These are phyloP conservation scores for Boletus reticulatus DNA, from an alignment of 768 basidiomycete species.

Conservation along the genomic window DNA sequence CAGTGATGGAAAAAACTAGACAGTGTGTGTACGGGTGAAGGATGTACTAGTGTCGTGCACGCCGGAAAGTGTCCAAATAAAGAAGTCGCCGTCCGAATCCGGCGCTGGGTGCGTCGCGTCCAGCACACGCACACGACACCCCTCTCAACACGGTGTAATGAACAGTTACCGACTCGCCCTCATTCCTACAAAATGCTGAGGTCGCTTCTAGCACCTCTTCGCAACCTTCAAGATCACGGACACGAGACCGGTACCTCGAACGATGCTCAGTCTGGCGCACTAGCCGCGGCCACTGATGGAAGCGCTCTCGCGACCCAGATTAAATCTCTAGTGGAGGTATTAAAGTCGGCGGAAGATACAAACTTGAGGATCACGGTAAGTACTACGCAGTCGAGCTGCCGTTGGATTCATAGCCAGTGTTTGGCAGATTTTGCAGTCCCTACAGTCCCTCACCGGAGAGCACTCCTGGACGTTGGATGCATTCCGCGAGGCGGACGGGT, in stretches of 20 bases:
- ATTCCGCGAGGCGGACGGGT: conserved; percentile 82
- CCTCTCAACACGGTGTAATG: not conserved
- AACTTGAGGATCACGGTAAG: conserved; percentile 53
- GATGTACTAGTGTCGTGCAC: no score
- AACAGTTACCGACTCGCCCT: not conserved
- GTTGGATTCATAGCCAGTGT: not conserved
- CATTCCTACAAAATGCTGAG: conserved; percentile 45
- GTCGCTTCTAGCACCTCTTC: conserved; percentile 58
- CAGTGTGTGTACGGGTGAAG: not conserved
- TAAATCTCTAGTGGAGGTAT: conserved; percentile 63
- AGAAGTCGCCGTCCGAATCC: not conserved
- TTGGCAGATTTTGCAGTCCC: conserved; percentile 58
- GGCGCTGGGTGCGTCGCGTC: not conserved
- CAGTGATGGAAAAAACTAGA: conserved; percentile 8
- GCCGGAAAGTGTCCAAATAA: not conserved
- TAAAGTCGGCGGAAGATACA: conserved; percentile 56
- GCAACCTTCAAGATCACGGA: conserved; percentile 51
- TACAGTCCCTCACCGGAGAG: conserved; percentile 65
- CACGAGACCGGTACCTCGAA: conserved; percentile 13
- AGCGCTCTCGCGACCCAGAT: conserved; percentile 44
- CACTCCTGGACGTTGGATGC: conserved; percentile 66
- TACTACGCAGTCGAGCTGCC: not conserved
- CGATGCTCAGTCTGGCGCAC: conserved; percentile 23
- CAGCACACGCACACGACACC: not conserved
- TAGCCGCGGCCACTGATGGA: not conserved